Base-by-base conservation (phyloP, 495 filamentous ascomycete species). In the Neurospora tetraspora region DNA sequence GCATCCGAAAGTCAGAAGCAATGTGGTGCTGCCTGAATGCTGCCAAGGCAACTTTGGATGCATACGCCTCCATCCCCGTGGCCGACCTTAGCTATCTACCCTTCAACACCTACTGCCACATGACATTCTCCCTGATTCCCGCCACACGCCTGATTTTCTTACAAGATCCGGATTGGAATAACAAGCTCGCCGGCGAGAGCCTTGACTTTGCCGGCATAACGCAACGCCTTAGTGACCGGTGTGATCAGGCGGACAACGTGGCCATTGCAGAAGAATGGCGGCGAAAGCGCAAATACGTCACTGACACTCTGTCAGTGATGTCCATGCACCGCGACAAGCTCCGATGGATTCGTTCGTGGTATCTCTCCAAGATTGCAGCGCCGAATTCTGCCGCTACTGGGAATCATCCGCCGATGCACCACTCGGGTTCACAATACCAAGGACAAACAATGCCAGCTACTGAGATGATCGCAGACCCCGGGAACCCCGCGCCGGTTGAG, bases 261-360 rank as follows among this genome's bases (percentile, higher is more conserved):
- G 75, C 75, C 20, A 69, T 47, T 6, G 59, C 72, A 20, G 73
- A 72, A 36, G 74, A 74, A 39, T 70, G 43, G 70, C 69, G 68
- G 43, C 70, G 71, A 39, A 77, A 76, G 68, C 68, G 69, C 53
- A 76, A 73, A 61, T 74, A 71, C 42, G 43, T 72, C 23, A 73
- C 69, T 18, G 76, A 72, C 5, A 42, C 27, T 7, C 16, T 43
- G 37, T 59, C 76, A 6, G 70, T 74, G 14, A 69, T 74, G 68
- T 31, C 45, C 5, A 23, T 71, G 69, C 53, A 72, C 23, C 68
- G 70, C 37, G 71, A 73, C 65, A 79, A 79, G 69, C 42, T 79
- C 34, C 74, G 71, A 7, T 76, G 76, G 77, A 79, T 79, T 34
- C 68, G 71, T 14, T 72, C 74, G 39, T 79, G 77, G 76, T 79